These are phyloP conservation scores for Salvia hispanica DNA, from an alignment of 257 asterid species.

Conservation along the genomic window DNA sequence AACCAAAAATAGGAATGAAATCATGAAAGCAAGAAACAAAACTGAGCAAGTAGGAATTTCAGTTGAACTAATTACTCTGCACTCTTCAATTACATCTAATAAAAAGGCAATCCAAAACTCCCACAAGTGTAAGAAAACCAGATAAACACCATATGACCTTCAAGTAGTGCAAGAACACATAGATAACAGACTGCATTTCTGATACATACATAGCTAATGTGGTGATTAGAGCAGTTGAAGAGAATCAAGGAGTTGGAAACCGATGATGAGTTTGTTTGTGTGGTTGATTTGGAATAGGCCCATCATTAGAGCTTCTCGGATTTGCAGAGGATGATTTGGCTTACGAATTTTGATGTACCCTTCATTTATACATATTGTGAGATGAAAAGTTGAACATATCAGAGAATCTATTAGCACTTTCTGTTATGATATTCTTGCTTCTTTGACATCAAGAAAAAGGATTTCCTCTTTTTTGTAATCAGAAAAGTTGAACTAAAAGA, in stretches of 20 bases:
- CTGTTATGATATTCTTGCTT: constrained; percentile 27
- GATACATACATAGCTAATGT: not conserved
- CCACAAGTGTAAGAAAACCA: constrained; percentile 30
- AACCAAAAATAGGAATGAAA: no score
- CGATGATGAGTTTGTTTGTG: constrained; percentile 36
- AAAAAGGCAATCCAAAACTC: no score
- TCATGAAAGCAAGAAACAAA: no score
- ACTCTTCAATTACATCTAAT: no score
- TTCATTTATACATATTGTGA: constrained; percentile 28
- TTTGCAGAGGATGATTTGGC: constrained; percentile 49
- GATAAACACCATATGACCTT: constrained; percentile 33
- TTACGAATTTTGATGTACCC: constrained; percentile 36
- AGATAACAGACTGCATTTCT: constrained; percentile 53
- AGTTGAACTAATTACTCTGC: no score
- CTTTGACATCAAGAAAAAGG: constrained; percentile 25
- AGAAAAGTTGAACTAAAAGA: not conserved
- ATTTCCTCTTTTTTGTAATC: not conserved
- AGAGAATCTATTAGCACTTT: constrained; percentile 30
- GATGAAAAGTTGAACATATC: constrained; percentile 17
- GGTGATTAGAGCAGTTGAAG: no score
- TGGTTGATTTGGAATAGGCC: constrained; percentile 54
- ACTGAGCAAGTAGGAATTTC: no score
- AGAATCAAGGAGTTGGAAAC: no score
- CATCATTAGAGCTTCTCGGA: constrained; percentile 42
- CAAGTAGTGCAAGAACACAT: not conserved